Evolutionary conservation across 2,329 filamentous ascomycete genomes (phyloP), one percentile per base, ranked within the genome.

Genomic region (Penicillium capsulatum): DNA sequence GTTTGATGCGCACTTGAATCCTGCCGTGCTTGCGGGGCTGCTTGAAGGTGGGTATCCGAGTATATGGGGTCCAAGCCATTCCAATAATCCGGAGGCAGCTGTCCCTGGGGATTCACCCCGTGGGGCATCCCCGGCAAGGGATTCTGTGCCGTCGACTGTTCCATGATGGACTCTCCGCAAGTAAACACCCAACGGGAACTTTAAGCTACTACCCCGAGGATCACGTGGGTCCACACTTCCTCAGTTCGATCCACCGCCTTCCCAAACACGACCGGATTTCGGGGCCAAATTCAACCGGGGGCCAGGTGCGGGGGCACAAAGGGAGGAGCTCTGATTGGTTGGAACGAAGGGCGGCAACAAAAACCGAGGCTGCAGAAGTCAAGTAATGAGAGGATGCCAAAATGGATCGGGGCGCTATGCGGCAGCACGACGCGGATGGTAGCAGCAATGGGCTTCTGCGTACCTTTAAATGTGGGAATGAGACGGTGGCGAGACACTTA

Each of bases 41-140:
- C 45, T 31, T 62, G 60, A 27, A 53, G 55, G 40, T 59, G 58
- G 22, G 55, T 39, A 34, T 56, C 50, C 3, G 53, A 38, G 40
- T 64, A 68, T 26, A 66, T 38, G 5, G 58, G 35, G 32, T 64
- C 64, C 34, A 67, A 53, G 10, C 44, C 54, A 40, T 53, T 55
- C 66, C 66, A 69, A 45, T 62, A 68, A n/a, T 66, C 65, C 7
- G 57, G 36, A 13, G 55, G 49, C 11, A 65, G 47, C 15, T 54
- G 47, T 20, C 44, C 47, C 16, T 58, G 47, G 24, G 54, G 47
- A 28, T 28, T 6, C 26, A 43, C 59, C 55, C 50, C 48, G 47
- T 55, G 53, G 17, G 54, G 52, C 43, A 61, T 37, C 29, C 59
- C 55, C 33, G 57, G 54, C 46, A 61, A 50, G 20, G 55, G 44